A percentile compares a stretch with the other conserved stretches of the same genome.
Conservation (phyloP, 768 basidiomycete species). For the Pulveroboletus sp. region DNA sequence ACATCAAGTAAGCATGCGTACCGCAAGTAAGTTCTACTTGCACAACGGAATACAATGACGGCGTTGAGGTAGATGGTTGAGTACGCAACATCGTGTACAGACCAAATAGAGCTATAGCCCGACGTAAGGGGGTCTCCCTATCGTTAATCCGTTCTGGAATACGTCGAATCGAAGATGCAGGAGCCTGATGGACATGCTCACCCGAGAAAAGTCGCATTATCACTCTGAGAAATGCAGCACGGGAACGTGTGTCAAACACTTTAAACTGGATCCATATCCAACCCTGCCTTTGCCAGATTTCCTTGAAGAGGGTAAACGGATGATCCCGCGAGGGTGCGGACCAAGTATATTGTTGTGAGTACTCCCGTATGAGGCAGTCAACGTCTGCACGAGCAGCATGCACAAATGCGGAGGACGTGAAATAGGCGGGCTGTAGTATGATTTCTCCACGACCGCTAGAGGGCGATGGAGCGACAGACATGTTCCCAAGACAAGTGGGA, state of each 20-base stretch:
- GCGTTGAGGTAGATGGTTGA: conserved; percentile 55
- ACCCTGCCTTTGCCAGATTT: conserved; percentile 58
- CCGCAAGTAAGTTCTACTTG: conserved; percentile 61
- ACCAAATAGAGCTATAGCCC: conserved; percentile 60
- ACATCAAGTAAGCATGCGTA: conserved; percentile 19
- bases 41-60: conserved; percentile 44
- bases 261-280: conserved; percentile 78
- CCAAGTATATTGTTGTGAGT: conserved; percentile 43
- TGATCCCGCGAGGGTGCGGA: conserved; percentile 21
- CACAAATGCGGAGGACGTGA: conserved; percentile 73
- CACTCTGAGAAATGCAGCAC: conserved; percentile 57
- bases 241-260: conserved; percentile 61
- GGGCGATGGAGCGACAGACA: conserved; percentile 49
- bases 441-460: conserved; percentile 57
- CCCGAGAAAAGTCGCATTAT: conserved; percentile 64
- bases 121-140: conserved; percentile 48
- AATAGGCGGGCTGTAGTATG: conserved; percentile 68
- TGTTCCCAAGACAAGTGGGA: background rate
- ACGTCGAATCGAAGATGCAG: background rate
- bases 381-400: conserved; percentile 63
- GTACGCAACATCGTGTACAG: conserved; percentile 66
- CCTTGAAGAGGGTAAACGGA: conserved; percentile 71
- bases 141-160: conserved; percentile 49
- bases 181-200: conserved; percentile 27
- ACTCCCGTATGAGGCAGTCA: conserved; percentile 45